A percentile compares a stretch with the other conserved stretches of the same genome.
Evolutionary conservation across 78 protist genomes (phyloP).

Genomic region (Speleostelium caveatum): DNA sequence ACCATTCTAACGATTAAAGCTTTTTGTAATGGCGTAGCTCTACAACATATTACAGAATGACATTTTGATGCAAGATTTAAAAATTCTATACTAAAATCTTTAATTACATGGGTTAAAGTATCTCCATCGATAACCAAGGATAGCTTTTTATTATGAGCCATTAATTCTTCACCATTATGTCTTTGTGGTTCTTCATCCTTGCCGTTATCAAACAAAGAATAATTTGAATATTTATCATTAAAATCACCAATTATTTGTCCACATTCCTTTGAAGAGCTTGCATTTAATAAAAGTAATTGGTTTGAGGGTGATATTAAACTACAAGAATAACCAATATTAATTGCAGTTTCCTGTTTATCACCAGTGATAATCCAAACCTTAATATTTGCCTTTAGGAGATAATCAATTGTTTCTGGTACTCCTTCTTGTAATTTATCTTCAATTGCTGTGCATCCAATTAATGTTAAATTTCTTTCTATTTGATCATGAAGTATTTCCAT

Average conservation of each 20-base stretch:
- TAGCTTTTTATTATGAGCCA: background rate
- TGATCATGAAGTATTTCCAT: constrained; percentile 21
- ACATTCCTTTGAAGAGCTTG: constrained; percentile 23
- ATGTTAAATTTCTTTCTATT: constrained; percentile 77
- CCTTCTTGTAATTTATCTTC: constrained; percentile 92
- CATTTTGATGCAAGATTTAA: constrained; percentile 75
- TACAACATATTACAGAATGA: constrained; percentile 90
- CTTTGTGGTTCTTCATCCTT: background rate
- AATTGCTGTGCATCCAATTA: constrained; percentile 91
- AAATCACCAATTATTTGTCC: background rate
- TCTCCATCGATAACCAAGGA: constrained; percentile 74
- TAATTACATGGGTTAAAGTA: constrained; percentile 21
- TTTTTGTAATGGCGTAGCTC: constrained; percentile 94
- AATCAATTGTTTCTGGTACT: constrained; percentile 87
- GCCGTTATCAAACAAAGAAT: background rate
- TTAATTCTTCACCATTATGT: background rate
- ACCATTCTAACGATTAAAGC: constrained; percentile 88
- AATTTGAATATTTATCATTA: background rate
- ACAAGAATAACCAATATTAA: constrained; percentile 89
- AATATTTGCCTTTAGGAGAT: constrained; percentile 41
- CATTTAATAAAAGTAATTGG: constrained; percentile 51
- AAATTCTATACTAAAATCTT: constrained; percentile 52
- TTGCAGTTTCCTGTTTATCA: constrained; percentile 94
- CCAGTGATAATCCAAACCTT: constrained; percentile 93
- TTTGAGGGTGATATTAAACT: constrained; percentile 28